phyloP scores from a whole-genome alignment of 805 yeast species.

The Naumovozyma baii region DNA sequence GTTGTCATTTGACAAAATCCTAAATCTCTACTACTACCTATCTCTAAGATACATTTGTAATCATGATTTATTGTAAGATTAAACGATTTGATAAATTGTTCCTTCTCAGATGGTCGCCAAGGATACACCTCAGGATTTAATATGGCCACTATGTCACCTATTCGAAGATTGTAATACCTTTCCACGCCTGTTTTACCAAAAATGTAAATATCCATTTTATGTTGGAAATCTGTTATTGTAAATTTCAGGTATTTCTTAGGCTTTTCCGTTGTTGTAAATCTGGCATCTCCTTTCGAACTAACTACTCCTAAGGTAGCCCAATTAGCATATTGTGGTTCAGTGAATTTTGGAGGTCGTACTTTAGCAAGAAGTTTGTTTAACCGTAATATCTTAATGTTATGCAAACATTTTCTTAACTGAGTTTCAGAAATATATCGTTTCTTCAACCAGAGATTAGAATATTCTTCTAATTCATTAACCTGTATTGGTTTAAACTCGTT shows the following conservation, averaged over 20 bases:
- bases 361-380: conserved; percentile 53
- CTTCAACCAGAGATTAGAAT: conserved; percentile 35
- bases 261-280: conserved; percentile 33
- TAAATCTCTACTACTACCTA: conserved; percentile 61
- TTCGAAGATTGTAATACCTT: conserved; percentile 59
- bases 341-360: conserved; percentile 57
- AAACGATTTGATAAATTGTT: conserved; percentile 34
- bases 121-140: conserved; percentile 62
- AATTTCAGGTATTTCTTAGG: conserved; percentile 50
- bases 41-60: conserved; percentile 49
- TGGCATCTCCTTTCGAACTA: conserved; percentile 44
- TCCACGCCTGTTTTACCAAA: conserved; percentile 56
- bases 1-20: conserved; percentile 52
- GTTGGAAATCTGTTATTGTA: conserved; percentile 58
- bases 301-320: conserved; percentile 76
- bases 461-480: conserved; percentile 38
- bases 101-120: conserved; percentile 22
- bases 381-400: conserved; percentile 45
- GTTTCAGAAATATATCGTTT: conserved; percentile 39
- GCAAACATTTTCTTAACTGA: conserved; percentile 32
- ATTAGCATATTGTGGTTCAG: conserved; percentile 61
- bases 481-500: conserved; percentile 21
- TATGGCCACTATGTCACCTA: conserved; percentile 67
- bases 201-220: conserved; percentile 48
- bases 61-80: conserved; percentile 45